A percentile compares a stretch with the other conserved stretches of the same genome.
Conservation (phyloP, 805 yeast genomes). For the Yamadazyma tumulicola region DNA sequence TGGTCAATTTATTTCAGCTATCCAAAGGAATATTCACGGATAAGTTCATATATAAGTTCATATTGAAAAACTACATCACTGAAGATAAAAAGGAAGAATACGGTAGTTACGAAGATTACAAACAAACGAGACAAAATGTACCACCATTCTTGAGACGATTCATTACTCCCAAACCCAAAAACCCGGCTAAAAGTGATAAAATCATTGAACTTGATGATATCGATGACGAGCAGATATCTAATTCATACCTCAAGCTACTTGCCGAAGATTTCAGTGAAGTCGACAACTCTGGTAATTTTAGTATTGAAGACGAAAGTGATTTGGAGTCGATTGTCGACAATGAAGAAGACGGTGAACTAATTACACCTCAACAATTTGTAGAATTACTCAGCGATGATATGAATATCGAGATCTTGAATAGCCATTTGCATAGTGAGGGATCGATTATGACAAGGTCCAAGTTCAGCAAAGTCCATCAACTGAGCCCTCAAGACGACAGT, state of each 20-base stretch:
- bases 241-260: slow-evolving; percentile 23
- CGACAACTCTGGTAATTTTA: slow-evolving; percentile 32
- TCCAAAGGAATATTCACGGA: slow-evolving; percentile 16
- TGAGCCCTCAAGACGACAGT: slow-evolving; percentile 13
- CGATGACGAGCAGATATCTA: slow-evolving; percentile 16
- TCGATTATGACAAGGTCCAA: slow-evolving; percentile 34
- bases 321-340: slow-evolving; percentile 10
- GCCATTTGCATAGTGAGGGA: slow-evolving; percentile 23
- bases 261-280: slow-evolving; percentile 31
- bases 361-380: slow-evolving; percentile 22
- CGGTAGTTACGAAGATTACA: slow-evolving; percentile 14
- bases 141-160: slow-evolving; percentile 28
- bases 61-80: slow-evolving; percentile 3
- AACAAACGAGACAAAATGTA: slow-evolving; percentile 15
- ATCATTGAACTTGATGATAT: slow-evolving; percentile 14
- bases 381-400: slow-evolving; percentile 18
- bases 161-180: slow-evolving; percentile 17
- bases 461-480: slow-evolving; percentile 12
- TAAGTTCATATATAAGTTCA: slow-evolving; percentile 9
- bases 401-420: slow-evolving; percentile 19
- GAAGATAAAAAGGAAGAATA: slow-evolving; percentile 2
- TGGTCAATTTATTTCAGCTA: slow-evolving; percentile 19
- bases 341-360: slow-evolving; percentile 12
- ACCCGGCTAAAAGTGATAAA: background rate
- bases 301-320: slow-evolving; percentile 17